Base-by-base conservation (phyloP, 495 filamentous ascomycete genomes). In the Neurospora cerealis region DNA sequence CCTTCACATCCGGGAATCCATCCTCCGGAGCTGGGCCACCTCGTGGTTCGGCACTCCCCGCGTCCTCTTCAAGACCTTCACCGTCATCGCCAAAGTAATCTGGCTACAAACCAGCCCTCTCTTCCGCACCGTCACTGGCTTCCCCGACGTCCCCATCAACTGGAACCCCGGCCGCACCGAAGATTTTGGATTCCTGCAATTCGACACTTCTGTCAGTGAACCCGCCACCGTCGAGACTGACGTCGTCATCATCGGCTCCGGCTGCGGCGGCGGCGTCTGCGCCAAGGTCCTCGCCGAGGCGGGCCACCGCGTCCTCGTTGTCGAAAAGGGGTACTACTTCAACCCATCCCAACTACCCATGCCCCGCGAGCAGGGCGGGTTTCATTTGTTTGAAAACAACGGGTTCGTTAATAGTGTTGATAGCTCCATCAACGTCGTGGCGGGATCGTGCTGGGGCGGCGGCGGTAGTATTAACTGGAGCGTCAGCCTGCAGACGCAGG, bases 401-500 rank as follows among this genome's bases (percentile, higher is more conserved):
- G 90, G 88, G 17, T 71, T 85, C 0, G 66, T 85, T 1, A 78
- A 82, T 32, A 87, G 85, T 19, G 92, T 93, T n/a, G 92, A 96
- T 78, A 85, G 85, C 15, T 85, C 84, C 17, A 81, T 91, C 69
- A 85, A 79, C 32, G 76, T 94, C 1, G 76, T 92, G n/a, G 88
- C 92, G 0, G 94, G 92, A 4, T 87, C 88, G 24, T 90, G 87
- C 32, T 98, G 91, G 88, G 95, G 95, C 44, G 95, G 95, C 69
- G 95, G 95, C 42, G 93, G 94, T 0, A 93, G 92, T 2, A 80
- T 97, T 73, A 97, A 97, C 78, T 97, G 94, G 94, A 91, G 90
- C 44, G 95, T 92, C n/a, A 87, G 88, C 17, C 81, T 97, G 41
- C 93, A 95, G 79, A 91, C 91, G 0, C 95, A 95, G 81, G 90